Evolutionary conservation across 208 protist genomes (phyloP), one percentile per base, ranked within the genome.

Genomic region (Crithidia sp.): DNA sequence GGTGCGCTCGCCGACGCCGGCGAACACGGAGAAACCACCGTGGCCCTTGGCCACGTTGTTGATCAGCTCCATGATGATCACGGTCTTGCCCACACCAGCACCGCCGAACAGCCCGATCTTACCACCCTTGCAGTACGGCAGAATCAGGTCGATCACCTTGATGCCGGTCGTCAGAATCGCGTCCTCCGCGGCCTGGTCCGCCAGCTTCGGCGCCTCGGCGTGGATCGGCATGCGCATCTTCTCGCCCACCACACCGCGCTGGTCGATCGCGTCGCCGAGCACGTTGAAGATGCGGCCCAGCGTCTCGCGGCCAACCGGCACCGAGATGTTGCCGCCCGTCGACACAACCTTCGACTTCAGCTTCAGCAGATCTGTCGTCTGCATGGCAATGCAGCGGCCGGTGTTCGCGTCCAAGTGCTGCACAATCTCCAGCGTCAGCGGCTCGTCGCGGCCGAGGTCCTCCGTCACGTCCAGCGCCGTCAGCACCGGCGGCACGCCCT

Each of bases 1-100:
- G 45, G 98, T 99, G 73, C 98, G 96, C 90, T 99, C 98, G 74
- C 98, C 98, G 54, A 99, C 98, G 88, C 98, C 98, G 61, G 93
- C 97, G 83, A 99, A 99, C 58, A 99, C 98, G 40, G 98, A 99
- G 95, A 98, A 99, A 86, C 98, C 98, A 94, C 98, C 97, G 88
- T 99, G 98, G 14, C 90, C 94, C 86, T 99, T 99, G 77, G 98
- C 98, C 68, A 99, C 95, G 89, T 99, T 99, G 96, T 99, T 99
- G 85, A 99, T 99, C 44, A 99, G 89, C 88, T 99, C 98, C 98
- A 99, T 99, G 87, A 99, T 99, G 63, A 99, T 95, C 39, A 99
- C 98, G 66, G 98, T 99, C 90, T 99, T 99, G 81, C 98, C 98
- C 77, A 99, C 98, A 94, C 98, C 98, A 68, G 98, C 28, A 28